phyloP scores from a whole-genome alignment of 345 rosid genomes.

The Gossypium thurberi region DNA sequence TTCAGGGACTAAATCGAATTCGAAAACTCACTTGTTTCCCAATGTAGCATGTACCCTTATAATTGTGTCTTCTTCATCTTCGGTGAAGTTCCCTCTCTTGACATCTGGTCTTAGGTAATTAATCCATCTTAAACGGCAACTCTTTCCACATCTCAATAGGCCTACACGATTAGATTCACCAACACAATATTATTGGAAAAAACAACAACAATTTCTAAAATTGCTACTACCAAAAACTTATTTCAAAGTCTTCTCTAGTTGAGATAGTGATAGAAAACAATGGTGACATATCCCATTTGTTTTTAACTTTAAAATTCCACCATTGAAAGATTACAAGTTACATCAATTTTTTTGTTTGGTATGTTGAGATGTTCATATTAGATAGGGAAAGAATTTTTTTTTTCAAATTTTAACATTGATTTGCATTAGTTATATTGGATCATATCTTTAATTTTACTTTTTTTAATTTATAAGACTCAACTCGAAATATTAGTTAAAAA shows the following conservation, averaged over 20 bases:
- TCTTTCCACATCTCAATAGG: slow-evolving; percentile 77
- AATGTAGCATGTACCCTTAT: slow-evolving; percentile 45
- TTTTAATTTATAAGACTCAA: too few relatives aligned
- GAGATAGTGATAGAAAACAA: background rate
- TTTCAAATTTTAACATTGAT: too few relatives aligned
- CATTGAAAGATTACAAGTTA: background rate
- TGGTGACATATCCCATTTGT: background rate
- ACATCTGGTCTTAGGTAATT: slow-evolving; percentile 90
- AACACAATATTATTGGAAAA: background rate
- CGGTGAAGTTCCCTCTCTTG: slow-evolving; percentile 69
- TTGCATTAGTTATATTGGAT: too few relatives aligned
- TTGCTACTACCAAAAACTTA: background rate
- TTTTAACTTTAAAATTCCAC: background rate
- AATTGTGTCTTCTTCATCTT: slow-evolving; percentile 60
- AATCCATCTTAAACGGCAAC: slow-evolving; percentile 89
- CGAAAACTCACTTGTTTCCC: slow-evolving; percentile 64
- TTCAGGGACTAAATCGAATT: background rate
- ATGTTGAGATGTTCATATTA: background rate
- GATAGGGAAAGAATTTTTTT: background rate
- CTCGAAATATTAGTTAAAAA: too few relatives aligned
- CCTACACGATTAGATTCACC: slow-evolving; percentile 27
- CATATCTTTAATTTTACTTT: too few relatives aligned
- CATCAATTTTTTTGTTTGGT: background rate
- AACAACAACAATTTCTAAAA: background rate
- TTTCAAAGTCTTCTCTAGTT: background rate